Evolutionary conservation across 75 land plant species (phyloP).

Genomic region (Pinus albicaulis): DNA sequence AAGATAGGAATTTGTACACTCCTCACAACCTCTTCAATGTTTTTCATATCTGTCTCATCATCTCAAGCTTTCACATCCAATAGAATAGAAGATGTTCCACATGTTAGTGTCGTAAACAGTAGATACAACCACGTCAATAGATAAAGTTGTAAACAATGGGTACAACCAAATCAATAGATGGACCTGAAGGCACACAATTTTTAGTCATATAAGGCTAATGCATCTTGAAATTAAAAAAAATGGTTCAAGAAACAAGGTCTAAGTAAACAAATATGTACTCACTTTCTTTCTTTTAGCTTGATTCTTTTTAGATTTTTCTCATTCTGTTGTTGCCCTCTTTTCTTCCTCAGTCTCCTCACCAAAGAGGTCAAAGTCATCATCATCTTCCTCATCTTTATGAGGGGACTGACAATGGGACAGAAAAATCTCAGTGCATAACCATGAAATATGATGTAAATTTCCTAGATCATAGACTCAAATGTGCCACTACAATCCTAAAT

Average conservation of each 20-base stretch:
- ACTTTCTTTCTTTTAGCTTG: slow-evolving; percentile 72
- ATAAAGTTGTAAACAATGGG: no score
- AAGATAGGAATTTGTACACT: slow-evolving; percentile 72
- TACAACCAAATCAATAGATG: slow-evolving; percentile 4
- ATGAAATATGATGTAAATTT: no score
- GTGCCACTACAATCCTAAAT: no score
- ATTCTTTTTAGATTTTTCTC: slow-evolving; percentile 54
- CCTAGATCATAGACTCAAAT: no score
- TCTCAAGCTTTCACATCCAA: slow-evolving; percentile 99
- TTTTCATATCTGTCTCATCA: slow-evolving; percentile 97
- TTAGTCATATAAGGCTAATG: no score
- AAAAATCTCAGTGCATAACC: no score
- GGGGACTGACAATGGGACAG: no score
- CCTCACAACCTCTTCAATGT: slow-evolving; percentile 82
- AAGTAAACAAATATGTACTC: slow-evolving; percentile 5
- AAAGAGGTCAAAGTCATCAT: slow-evolving; percentile 57
- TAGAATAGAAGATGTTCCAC: slow-evolving; percentile 91
- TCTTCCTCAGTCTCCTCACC: slow-evolving; percentile 73
- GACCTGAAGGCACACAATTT: neutral
- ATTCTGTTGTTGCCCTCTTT: slow-evolving; percentile 53
- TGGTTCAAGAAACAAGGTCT: neutral
- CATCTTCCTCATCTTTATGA: slow-evolving; percentile 32
- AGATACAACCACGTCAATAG: no score
- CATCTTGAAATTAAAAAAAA: neutral
- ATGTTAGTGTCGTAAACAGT: slow-evolving; percentile 14